These are phyloP conservation scores for Allium fistulosum DNA, from an alignment of 106 monocot genomes.

Conservation along the genomic window DNA sequence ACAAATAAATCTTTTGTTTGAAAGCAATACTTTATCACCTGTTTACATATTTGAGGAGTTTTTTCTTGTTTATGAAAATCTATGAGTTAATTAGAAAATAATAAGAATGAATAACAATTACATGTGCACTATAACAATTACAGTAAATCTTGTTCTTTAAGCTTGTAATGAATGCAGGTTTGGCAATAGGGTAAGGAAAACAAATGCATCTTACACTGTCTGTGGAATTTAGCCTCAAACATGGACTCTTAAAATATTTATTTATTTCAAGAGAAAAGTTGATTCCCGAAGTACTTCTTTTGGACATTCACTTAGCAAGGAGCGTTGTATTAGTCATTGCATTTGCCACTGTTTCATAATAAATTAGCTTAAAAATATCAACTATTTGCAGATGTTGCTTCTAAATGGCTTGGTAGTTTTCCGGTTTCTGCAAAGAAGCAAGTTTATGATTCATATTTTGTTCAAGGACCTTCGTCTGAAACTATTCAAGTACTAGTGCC, in stretches of 20 bases:
- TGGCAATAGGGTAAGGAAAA: no score
- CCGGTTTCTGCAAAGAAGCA: constrained; percentile 33
- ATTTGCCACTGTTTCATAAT: neutral
- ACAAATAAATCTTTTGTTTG: no score
- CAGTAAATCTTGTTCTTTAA: no score
- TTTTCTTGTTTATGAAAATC: neutral
- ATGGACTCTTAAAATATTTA: neutral
- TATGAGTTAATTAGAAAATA: neutral
- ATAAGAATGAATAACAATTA: no score
- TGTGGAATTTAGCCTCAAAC: neutral
- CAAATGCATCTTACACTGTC: neutral
- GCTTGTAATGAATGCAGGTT: no score
- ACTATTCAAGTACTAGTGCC: constrained; percentile 60
- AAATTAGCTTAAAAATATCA: neutral
- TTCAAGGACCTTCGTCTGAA: constrained; percentile 58
- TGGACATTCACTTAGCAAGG: neutral
- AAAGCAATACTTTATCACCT: no score
- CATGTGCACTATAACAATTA: no score
- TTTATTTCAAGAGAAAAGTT: neutral
- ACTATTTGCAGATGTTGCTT: constrained; percentile 59
- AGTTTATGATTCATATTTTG: constrained; percentile 88
- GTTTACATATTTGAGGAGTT: neutral
- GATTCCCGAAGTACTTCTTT: neutral
- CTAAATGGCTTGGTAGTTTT: constrained; percentile 61
- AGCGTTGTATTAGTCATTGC: neutral